Evolutionary conservation across 2,329 filamentous ascomycete species (phyloP).

Genomic region (Tolypocladium ovalisporum): DNA sequence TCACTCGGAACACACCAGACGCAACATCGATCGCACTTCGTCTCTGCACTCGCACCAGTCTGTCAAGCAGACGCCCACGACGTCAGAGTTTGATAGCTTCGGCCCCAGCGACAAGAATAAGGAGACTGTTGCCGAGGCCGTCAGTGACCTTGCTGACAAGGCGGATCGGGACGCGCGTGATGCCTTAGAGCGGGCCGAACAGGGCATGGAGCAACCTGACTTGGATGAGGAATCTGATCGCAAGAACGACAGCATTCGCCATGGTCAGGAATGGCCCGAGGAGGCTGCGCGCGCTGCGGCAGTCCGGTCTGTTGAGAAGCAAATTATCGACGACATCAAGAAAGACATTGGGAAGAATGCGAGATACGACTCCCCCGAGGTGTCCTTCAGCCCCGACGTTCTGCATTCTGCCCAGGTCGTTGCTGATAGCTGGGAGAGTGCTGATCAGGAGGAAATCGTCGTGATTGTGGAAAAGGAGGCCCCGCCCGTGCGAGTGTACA

Average conservation of each 20-base stretch:
- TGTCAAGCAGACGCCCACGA: slow-evolving; percentile 15
- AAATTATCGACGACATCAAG: slow-evolving; percentile 25
- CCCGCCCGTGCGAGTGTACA: slow-evolving; percentile 68
- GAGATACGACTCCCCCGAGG: slow-evolving; percentile 28
- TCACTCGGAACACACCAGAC: slow-evolving; percentile 31
- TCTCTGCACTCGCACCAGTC: slow-evolving; percentile 18
- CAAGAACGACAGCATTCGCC: background rate
- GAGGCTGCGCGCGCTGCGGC: background rate
- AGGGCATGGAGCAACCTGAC: slow-evolving; percentile 35
- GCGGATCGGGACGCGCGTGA: slow-evolving; percentile 48
- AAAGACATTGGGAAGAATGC: slow-evolving; percentile 43
- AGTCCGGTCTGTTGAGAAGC: slow-evolving; percentile 7
- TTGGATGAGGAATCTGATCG: slow-evolving; percentile 14
- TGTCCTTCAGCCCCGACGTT: slow-evolving; percentile 29
- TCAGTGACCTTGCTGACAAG: slow-evolving; percentile 50
- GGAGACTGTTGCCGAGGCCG: slow-evolving; percentile 61
- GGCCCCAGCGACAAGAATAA: slow-evolving; percentile 42
- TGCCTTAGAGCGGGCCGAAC: slow-evolving; percentile 47
- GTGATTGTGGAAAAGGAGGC: slow-evolving; percentile 56
- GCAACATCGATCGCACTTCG: slow-evolving; percentile 23
- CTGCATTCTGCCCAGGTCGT: slow-evolving; percentile 42
- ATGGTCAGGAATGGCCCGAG: background rate
- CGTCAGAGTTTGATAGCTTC: slow-evolving; percentile 18
- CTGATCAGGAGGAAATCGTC: slow-evolving; percentile 58
- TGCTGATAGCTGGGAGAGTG: slow-evolving; percentile 87